phyloP scores from a whole-genome alignment of 768 basidiomycete species.

The Suillus luteus region DNA sequence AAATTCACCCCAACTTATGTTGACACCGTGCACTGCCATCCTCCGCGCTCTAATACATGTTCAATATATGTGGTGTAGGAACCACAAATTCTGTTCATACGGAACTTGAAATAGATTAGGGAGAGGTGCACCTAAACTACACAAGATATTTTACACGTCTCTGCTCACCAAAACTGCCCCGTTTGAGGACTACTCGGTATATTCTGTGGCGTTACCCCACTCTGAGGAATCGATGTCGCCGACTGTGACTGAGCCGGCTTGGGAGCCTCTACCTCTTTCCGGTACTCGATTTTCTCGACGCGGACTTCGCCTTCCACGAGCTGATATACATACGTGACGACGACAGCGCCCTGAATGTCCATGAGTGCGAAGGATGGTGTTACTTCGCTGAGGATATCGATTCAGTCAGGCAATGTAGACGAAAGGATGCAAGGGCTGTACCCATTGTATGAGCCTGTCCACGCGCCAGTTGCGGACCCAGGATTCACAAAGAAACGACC shows the following conservation, averaged over 20 bases:
- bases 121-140: not conserved
- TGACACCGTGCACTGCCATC: not conserved
- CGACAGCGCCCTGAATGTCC: constrained; percentile 96
- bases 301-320: constrained; percentile 91
- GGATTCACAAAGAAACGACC: constrained; percentile 95
- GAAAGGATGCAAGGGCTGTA: not conserved
- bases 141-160: not conserved
- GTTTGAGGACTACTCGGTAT: constrained; percentile 38
- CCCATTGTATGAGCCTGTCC: constrained; percentile 57
- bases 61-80: not conserved
- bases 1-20: not conserved
- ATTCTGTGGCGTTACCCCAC: constrained; percentile 51
- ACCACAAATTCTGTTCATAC: not conserved
- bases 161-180: constrained; percentile 12
- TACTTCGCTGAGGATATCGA: constrained; percentile 57
- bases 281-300: constrained; percentile 89
- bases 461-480: constrained; percentile 93
- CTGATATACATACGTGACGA: constrained; percentile 97
- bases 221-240: constrained; percentile 37
- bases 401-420: not conserved
- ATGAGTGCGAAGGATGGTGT: constrained; percentile 95
- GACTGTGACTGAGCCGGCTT: constrained; percentile 38
- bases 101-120: not conserved
- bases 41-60: not conserved
- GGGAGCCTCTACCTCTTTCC: constrained; percentile 55